These are phyloP conservation scores for Cryptosporidium felis DNA, from an alignment of 169 alveolate genomes.

Conservation along the genomic window DNA sequence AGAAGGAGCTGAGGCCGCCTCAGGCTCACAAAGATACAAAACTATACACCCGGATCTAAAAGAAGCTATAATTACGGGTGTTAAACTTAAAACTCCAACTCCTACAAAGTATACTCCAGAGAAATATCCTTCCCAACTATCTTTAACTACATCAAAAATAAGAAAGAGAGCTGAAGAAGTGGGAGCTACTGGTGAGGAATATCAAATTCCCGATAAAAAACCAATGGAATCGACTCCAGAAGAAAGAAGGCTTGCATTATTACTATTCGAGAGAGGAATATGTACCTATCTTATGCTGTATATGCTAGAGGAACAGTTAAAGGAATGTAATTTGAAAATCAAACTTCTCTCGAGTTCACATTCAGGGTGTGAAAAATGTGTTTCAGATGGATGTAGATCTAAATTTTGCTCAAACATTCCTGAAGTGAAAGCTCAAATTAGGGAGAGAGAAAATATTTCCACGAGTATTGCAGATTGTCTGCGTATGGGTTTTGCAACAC, in stretches of 20 bases:
- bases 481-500: neutral
- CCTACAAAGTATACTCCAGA: neutral
- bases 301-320: neutral
- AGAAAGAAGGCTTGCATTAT: neutral
- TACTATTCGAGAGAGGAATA: conserved; percentile 2
- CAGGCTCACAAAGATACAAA: neutral
- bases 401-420: neutral
- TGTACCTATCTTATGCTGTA: conserved; percentile 18
- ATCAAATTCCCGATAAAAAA: neutral
- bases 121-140: neutral
- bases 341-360: neutral
- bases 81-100: neutral
- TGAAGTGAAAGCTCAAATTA: neutral
- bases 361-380: conserved; percentile 13
- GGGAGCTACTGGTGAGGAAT: neutral
- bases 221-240: neutral
- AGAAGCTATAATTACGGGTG: conserved; percentile 19
- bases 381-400: conserved; percentile 27
- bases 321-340: neutral
- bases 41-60: neutral
- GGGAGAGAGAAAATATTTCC: neutral
- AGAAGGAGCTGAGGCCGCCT: neutral
- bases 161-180: neutral
- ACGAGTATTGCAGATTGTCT: neutral
- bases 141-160: neutral